Evolutionary conservation across 2,329 filamentous ascomycete genomes (phyloP).

Genomic region (Monosporascus ibericus): DNA sequence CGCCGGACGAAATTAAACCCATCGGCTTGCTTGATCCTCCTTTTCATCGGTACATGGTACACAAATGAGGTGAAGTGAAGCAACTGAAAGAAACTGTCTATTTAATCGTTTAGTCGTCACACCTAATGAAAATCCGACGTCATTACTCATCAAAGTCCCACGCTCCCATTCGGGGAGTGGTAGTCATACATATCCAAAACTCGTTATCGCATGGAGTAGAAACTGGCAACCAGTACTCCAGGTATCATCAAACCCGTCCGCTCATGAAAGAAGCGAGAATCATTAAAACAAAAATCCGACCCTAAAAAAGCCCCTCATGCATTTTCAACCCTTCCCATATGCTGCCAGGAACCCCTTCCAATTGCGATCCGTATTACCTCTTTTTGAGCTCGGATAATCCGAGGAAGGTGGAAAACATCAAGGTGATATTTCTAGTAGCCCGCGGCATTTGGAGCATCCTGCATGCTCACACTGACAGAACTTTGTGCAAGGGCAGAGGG

Average conservation of each 20-base stretch:
- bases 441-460: slow-evolving; percentile 11
- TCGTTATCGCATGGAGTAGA: too few species aligned
- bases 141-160: neutral
- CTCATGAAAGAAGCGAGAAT: slow-evolving; percentile 5
- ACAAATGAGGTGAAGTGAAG: too few species aligned
- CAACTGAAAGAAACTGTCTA: too few species aligned
- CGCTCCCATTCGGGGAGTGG: too few species aligned
- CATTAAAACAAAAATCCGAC: slow-evolving; percentile 7
- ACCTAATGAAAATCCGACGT: neutral
- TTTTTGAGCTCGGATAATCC: neutral
- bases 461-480: slow-evolving; percentile 16
- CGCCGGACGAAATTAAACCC: too few species aligned
- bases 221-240: slow-evolving; percentile 2
- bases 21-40: too few species aligned
- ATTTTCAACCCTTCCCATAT: neutral
- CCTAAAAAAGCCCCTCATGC: neutral
- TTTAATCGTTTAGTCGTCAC: too few species aligned
- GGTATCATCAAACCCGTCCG: slow-evolving; percentile 11
- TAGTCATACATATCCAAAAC: too few species aligned
- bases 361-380: neutral
- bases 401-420: neutral
- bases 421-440: neutral
- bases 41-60: too few species aligned
- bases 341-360: neutral
- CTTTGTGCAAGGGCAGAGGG: slow-evolving; percentile 13